Conservation (phyloP, 768 basidiomycete species). For the Hericium coralloides region DNA sequence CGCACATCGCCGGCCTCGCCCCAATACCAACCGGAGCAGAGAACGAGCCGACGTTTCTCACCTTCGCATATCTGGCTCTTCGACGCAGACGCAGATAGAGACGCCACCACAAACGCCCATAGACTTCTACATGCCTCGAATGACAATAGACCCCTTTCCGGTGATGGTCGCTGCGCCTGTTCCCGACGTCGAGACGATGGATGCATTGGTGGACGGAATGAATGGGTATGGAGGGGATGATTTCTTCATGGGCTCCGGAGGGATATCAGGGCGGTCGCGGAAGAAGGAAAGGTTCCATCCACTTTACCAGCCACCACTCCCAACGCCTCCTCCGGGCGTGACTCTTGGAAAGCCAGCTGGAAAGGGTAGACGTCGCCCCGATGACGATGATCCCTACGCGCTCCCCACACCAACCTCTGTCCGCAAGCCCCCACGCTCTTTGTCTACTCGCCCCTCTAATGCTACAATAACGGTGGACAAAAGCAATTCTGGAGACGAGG, state of each 20-base stretch:
- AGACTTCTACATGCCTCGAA: conserved; percentile 30
- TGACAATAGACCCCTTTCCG: conserved; percentile 25
- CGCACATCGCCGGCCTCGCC: conserved; percentile 9
- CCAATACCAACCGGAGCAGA: background rate
- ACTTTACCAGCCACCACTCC: conserved; percentile 75
- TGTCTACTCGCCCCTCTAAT: conserved; percentile 1
- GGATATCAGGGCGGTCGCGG: conserved; percentile 40
- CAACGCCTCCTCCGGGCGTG: conserved; percentile 74
- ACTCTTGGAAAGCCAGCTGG: conserved; percentile 45
- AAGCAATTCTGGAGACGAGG: background rate
- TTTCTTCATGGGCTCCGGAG: conserved; percentile 30
- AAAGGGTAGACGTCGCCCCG: conserved; percentile 36
- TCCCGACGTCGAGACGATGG: conserved; percentile 78
- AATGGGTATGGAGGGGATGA: conserved; percentile 58
- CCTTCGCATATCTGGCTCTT: conserved; percentile 57
- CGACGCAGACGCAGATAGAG: conserved; percentile 53
- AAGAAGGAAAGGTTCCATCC: conserved; percentile 52
- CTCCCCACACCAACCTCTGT: conserved; percentile 12
- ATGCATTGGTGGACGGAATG: conserved; percentile 86
- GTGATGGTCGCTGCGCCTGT: conserved; percentile 71
- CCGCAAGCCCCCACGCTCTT: conserved; percentile 17
- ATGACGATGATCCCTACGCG: conserved; percentile 4
- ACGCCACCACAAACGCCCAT: conserved; percentile 67
- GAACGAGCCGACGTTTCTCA: conserved; percentile 3
- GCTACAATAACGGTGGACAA: background rate